Evolutionary conservation across 352 stramenopile species (phyloP).

Genomic region (Phytophthora megakarya): DNA sequence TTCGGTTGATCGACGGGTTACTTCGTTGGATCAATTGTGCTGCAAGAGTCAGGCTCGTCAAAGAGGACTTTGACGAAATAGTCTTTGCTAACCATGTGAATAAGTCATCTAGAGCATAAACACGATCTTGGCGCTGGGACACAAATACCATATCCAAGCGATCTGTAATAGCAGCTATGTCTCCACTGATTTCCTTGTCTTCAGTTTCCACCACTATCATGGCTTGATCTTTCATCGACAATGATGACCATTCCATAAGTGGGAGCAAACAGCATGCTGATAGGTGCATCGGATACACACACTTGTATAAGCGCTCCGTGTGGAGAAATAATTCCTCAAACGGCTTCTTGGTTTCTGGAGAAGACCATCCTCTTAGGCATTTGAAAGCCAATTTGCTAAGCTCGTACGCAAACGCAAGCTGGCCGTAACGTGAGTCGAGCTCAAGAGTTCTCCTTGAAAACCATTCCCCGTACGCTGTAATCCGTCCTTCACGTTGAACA

Average conservation of each 20-base stretch:
- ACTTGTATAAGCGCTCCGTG: slow-evolving; percentile 67
- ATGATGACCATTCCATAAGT: slow-evolving; percentile 56
- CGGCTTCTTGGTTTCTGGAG: slow-evolving; percentile 33
- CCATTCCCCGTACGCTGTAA: slow-evolving; percentile 49
- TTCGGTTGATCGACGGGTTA: slow-evolving; percentile 51
- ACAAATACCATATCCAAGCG: slow-evolving; percentile 59
- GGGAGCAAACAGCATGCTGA: slow-evolving; percentile 44
- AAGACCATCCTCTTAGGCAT: slow-evolving; percentile 38
- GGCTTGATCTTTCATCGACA: slow-evolving; percentile 69
- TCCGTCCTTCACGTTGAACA: slow-evolving; percentile 29
- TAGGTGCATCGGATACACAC: slow-evolving; percentile 52
- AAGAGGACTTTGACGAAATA: slow-evolving; percentile 33
- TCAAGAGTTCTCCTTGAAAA: slow-evolving; percentile 58
- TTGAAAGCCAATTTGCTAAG: slow-evolving; percentile 43
- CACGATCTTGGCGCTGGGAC: slow-evolving; percentile 36
- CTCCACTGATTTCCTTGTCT: slow-evolving; percentile 7
- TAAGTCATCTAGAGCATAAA: slow-evolving; percentile 55
- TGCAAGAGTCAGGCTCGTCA: slow-evolving; percentile 48
- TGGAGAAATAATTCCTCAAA: slow-evolving; percentile 56
- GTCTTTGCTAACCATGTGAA: slow-evolving; percentile 54
- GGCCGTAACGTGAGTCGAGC: slow-evolving; percentile 62
- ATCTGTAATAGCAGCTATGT: slow-evolving; percentile 36
- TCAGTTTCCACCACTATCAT: slow-evolving; percentile 46
- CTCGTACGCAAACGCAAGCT: slow-evolving; percentile 53
- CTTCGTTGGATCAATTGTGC: slow-evolving; percentile 66